A percentile compares a stretch with the other conserved stretches of the same genome.
phyloP scores from a whole-genome alignment of 2,329 filamentous ascomycete species.

The Aspergillus sp. region DNA sequence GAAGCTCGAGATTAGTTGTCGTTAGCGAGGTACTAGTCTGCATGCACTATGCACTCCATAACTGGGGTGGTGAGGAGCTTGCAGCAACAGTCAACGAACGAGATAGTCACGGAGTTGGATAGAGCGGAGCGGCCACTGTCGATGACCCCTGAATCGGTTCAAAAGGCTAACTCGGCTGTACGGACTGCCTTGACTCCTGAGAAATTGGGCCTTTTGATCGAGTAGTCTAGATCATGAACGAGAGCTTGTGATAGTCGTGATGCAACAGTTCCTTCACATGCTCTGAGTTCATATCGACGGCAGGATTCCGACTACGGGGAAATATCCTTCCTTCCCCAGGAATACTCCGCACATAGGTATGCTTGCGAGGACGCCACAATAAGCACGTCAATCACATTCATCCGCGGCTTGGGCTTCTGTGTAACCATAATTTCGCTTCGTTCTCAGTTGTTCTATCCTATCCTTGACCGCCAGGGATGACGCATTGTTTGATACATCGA shows the following conservation, averaged over 20 bases:
- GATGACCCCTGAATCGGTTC: not conserved
- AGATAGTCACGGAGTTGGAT: not conserved
- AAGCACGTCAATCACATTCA: not conserved
- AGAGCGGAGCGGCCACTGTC: not conserved
- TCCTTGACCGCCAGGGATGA: not conserved
- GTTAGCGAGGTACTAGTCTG: slow-evolving; percentile 11
- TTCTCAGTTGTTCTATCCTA: not conserved
- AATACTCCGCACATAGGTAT: not conserved
- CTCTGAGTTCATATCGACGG: not conserved
- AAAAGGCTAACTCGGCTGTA: not conserved
- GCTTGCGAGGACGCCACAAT: not conserved
- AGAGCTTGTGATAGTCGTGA: slow-evolving; percentile 5
- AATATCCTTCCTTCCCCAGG: not conserved
- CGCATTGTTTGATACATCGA: not conserved
- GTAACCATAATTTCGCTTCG: too few relatives aligned
- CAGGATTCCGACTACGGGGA: not conserved
- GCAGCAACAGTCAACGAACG: not conserved
- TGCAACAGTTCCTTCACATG: slow-evolving; percentile 4
- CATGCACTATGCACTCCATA: not conserved
- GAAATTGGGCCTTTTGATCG: not conserved
- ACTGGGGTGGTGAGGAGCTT: slow-evolving; percentile 1
- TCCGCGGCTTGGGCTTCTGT: not conserved
- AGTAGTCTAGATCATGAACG: not conserved
- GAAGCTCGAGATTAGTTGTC: not conserved
- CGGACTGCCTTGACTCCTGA: not conserved